Percentiles rank a stretch among this genome's conserved stretches.
phyloP scores from a whole-genome alignment of 495 filamentous ascomycete species.

The Letharia lupina region DNA sequence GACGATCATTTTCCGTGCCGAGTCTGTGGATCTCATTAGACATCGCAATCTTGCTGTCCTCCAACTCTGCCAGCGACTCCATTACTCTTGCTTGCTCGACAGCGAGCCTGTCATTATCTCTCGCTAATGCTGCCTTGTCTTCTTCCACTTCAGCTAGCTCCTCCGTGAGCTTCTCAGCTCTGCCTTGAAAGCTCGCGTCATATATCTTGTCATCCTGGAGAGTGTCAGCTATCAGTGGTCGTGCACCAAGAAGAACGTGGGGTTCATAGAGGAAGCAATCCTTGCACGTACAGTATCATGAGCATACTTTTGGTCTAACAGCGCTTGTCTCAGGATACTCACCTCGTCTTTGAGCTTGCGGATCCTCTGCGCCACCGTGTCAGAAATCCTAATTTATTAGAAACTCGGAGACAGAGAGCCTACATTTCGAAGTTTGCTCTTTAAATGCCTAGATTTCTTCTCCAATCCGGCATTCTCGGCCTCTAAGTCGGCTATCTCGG shows the following conservation, averaged over 20 bases:
- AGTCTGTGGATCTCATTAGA: background rate
- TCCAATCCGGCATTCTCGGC: background rate
- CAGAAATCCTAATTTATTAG: background rate
- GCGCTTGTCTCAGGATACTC: background rate
- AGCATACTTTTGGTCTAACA: background rate
- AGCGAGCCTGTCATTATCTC: background rate
- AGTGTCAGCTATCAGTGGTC: background rate
- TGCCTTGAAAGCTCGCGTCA: background rate
- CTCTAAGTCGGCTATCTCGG: background rate
- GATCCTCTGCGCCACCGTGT: background rate
- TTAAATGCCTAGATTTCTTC: background rate
- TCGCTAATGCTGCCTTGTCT: background rate
- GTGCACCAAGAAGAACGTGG: background rate
- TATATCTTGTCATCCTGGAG: background rate
- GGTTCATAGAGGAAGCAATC: background rate
- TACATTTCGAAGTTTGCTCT: background rate
- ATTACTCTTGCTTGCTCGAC: background rate
- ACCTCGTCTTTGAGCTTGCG: background rate
- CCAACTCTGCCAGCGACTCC: background rate
- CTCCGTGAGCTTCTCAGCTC: background rate
- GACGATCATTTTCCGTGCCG: background rate
- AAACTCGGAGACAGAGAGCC: background rate
- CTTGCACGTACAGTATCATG: background rate
- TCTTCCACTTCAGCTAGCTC: background rate
- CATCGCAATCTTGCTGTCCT: background rate